Conservation (phyloP, 176 grass and related monocot genomes). For the Melocanna baccifera region DNA sequence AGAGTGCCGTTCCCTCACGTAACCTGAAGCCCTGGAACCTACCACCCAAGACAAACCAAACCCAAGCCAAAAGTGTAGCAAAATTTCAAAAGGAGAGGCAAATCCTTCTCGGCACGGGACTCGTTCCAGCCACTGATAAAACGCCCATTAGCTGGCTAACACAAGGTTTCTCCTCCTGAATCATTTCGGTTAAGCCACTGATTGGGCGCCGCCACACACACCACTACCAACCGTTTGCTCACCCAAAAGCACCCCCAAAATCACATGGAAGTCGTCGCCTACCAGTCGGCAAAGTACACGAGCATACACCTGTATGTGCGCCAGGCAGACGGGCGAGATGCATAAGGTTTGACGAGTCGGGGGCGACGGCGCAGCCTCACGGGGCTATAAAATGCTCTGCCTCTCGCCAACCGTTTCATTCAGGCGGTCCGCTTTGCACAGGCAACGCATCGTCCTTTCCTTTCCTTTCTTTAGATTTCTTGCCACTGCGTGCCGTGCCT, state of each 20-base stretch:
- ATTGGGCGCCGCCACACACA: neutral
- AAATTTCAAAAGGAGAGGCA: neutral
- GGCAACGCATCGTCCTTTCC: neutral
- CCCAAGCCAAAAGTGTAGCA: neutral
- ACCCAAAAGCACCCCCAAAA: slow-evolving; percentile 6
- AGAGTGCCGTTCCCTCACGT: slow-evolving; percentile 22
- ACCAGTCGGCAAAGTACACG: neutral
- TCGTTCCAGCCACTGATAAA: neutral
- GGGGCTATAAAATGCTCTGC: slow-evolving; percentile 33
- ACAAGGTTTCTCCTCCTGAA: neutral
- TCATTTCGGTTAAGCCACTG: neutral
- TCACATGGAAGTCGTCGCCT: slow-evolving; percentile 18
- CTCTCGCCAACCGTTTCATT: neutral
- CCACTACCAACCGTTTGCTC: neutral
- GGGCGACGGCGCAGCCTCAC: neutral
- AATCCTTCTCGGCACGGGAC: slow-evolving; percentile 23
- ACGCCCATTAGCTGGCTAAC: neutral
- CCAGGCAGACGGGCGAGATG: neutral
- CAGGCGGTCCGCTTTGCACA: neutral
- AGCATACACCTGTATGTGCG: neutral
- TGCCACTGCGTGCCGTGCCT: neutral
- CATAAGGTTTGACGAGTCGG: neutral
- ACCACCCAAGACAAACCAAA: neutral
- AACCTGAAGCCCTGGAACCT: neutral
- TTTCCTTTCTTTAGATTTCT: neutral